Evolutionary conservation across 352 stramenopile species (phyloP).

Genomic region (Pythium vanterpoolii): DNA sequence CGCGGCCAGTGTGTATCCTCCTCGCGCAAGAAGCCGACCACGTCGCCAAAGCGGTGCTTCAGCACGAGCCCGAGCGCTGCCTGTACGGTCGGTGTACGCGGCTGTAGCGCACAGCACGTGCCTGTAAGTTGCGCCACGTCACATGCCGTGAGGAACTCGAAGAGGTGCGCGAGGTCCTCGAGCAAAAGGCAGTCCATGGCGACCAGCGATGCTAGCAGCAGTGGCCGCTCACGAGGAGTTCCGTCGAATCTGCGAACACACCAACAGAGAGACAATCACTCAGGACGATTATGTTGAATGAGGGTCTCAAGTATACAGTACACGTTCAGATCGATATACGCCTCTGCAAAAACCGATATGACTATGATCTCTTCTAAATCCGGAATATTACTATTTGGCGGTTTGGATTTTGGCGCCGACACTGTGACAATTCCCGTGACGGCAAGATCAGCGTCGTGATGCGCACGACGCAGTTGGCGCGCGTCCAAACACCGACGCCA

Average conservation of each 20-base stretch:
- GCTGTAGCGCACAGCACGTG: constrained; percentile 42
- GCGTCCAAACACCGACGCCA: constrained; percentile 35
- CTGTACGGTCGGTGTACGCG: constrained; percentile 35
- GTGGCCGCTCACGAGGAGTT: background rate
- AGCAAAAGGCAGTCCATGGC: constrained; percentile 64
- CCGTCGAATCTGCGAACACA: constrained; percentile 20
- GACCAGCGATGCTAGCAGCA: background rate
- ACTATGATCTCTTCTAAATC: constrained; percentile 4
- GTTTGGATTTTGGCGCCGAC: background rate
- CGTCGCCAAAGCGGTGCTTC: constrained; percentile 48
- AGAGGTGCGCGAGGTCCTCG: constrained; percentile 49
- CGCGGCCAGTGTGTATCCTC: constrained; percentile 59
- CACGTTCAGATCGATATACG: background rate
- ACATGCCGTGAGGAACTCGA: constrained; percentile 52
- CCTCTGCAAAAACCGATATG: constrained; percentile 9
- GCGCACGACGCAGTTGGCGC: constrained; percentile 30
- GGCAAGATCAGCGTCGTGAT: background rate
- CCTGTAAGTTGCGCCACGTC: constrained; percentile 49
- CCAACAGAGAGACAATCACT: constrained; percentile 23
- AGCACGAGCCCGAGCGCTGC: constrained; percentile 57
- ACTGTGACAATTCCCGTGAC: no score
- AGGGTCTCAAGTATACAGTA: background rate
- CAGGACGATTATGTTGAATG: constrained; percentile 3
- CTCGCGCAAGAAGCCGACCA: constrained; percentile 48
- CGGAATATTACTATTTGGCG: constrained; percentile 5